These are phyloP conservation scores for Nannochloris sp. DNA, from an alignment of 139 green algal genomes.

Conservation along the genomic window DNA sequence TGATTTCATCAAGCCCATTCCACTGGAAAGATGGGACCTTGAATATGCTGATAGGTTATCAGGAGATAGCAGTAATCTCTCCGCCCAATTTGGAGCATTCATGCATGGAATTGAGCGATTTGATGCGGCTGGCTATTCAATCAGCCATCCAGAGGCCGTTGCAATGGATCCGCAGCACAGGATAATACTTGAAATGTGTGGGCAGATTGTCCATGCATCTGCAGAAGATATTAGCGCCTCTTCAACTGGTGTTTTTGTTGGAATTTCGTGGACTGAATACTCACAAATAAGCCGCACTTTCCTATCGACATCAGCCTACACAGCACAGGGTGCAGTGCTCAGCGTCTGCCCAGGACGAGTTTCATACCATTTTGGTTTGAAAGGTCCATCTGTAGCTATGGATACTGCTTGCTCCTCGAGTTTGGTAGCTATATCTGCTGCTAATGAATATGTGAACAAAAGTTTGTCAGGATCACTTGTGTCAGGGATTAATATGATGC, in stretches of 20 bases:
- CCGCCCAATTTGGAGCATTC: conserved; percentile 38
- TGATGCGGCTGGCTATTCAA: conserved; percentile 39
- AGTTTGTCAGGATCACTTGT: conserved; percentile 23
- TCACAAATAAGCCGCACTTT: conserved; percentile 41
- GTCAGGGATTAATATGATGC: conserved; percentile 30
- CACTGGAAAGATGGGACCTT: conserved; percentile 43
- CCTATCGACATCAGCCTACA: conserved; percentile 34
- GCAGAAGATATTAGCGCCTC: not conserved
- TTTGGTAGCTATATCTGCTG: conserved; percentile 55
- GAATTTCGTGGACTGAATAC: conserved; percentile 59
- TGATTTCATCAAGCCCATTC: conserved; percentile 29
- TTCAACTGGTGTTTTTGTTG: conserved; percentile 33
- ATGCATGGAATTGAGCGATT: conserved; percentile 43
- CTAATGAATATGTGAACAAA: not conserved
- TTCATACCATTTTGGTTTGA: conserved; percentile 65
- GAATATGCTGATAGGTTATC: conserved; percentile 11
- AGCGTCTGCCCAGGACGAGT: conserved; percentile 57
- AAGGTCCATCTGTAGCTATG: conserved; percentile 51
- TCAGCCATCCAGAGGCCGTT: conserved; percentile 42
- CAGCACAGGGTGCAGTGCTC: conserved; percentile 42
- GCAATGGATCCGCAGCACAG: conserved; percentile 78
- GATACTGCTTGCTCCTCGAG: conserved; percentile 73
- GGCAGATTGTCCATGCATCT: conserved; percentile 11
- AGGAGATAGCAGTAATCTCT: conserved; percentile 14
- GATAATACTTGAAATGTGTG: conserved; percentile 54